Base-by-base conservation (phyloP, 768 basidiomycete species). In the Butyriboletus loyo region DNA sequence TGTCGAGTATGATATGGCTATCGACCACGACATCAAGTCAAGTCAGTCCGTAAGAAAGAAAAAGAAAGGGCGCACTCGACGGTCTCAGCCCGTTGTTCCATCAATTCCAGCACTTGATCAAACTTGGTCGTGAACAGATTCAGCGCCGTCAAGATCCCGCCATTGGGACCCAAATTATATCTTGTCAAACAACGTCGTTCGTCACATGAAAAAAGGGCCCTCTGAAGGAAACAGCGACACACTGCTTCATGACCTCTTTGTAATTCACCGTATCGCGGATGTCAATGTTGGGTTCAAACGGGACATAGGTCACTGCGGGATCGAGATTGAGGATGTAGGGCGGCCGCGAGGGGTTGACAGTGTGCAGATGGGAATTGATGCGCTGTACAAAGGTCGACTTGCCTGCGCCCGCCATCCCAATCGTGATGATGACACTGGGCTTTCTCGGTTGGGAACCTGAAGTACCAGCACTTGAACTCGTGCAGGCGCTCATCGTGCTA, bases 171-270 rank as follows among this genome's bases (percentile, higher is more conserved):
- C 51, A 99, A 77, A 70, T 98, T 98, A 74, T 99, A 99, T 75
- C 94, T 97, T 46, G 15, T 35, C 58, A 43, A 15, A 17, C 49
- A 53, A 53, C 35, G 55, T 57, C 27, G 30, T 52, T 46, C 60
- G 25, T 61, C 49, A 49, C 54, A 56, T 49, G 38, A 46, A 50
- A 50, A 54, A 49, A 46, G 52, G 34, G 37, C 17, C 39, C 30
- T 52, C 30, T 38, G 41, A 50, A 55, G 55, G 61, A 60, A 64
- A 67, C 49, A 54, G 64, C 64, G 61, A 86, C 87, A 77, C 77
- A 97, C 93, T 98, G 94, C 82, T 97, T 95, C 97, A 99, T 99
- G 61, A 99, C 96, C 72, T 99, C 89, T 58, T 88, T 83, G 72
- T 98, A 99, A 68, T 98, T 89, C 21, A 99, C 85, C 11, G 97